Evolutionary conservation across 116 monocot genomes (phyloP).

Genomic region (Cymodocea nodosa): DNA sequence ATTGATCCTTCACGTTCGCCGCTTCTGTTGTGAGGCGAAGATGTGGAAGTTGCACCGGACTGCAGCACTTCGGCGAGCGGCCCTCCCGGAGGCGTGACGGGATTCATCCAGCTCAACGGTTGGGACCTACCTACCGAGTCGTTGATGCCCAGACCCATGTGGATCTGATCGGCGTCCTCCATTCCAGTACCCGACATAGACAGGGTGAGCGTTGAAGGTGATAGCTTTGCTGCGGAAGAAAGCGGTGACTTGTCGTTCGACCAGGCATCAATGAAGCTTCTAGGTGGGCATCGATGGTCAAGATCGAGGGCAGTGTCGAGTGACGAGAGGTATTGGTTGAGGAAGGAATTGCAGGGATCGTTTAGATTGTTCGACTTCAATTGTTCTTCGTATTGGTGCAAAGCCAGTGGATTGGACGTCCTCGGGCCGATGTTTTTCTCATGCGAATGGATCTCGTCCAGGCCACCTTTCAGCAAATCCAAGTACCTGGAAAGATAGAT

Average conservation of each 20-base stretch:
- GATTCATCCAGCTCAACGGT: slow-evolving; percentile 8
- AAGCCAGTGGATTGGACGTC: not conserved
- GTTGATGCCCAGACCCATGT: slow-evolving; percentile 23
- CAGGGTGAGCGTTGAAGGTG: slow-evolving; percentile 15
- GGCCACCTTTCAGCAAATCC: slow-evolving; percentile 11
- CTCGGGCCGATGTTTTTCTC: not conserved
- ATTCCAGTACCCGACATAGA: slow-evolving; percentile 16
- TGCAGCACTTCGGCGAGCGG: slow-evolving; percentile 39
- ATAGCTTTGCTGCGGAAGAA: not conserved
- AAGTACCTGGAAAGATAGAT: slow-evolving; percentile 7
- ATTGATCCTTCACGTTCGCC: not conserved
- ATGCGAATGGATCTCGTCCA: too few species aligned
- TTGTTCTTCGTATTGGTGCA: slow-evolving; percentile 10
- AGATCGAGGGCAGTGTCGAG: not conserved
- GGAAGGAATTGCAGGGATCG: slow-evolving; percentile 11
- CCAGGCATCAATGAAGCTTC: slow-evolving; percentile 42
- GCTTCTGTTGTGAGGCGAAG: not conserved
- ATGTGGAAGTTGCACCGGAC: not conserved
- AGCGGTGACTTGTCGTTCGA: slow-evolving; percentile 6
- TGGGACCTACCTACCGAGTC: slow-evolving; percentile 11
- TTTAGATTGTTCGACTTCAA: slow-evolving; percentile 15
- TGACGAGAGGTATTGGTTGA: slow-evolving; percentile 10
- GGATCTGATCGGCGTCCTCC: not conserved
- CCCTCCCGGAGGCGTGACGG: slow-evolving; percentile 12
- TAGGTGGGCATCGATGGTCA: slow-evolving; percentile 10